phyloP scores from a whole-genome alignment of 148 eudicot species.

The Rhododendron ovatum region DNA sequence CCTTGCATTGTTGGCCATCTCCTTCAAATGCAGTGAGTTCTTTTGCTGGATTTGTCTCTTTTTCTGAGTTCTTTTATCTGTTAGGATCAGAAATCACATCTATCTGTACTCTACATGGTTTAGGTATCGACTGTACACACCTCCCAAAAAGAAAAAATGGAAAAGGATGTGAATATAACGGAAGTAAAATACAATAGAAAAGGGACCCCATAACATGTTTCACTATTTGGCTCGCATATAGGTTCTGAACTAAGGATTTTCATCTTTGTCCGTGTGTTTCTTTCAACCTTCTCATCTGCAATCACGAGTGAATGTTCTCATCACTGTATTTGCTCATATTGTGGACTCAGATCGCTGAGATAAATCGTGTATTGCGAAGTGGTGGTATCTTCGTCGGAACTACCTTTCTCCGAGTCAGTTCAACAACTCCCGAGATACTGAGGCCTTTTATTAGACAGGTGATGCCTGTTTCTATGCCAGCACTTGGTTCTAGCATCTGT shows the following conservation, averaged over 20 bases:
- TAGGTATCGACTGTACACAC: not conserved
- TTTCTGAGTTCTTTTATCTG: not conserved
- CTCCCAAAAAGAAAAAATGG: not conserved
- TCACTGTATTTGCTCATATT: not conserved
- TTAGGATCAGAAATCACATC: not conserved
- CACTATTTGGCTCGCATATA: not conserved
- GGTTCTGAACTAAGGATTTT: not conserved
- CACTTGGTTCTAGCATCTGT: not conserved
- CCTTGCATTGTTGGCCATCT: constrained; percentile 99
- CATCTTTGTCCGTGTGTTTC: not conserved
- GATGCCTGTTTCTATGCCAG: constrained; percentile 1
- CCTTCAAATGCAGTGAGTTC: constrained; percentile 87
- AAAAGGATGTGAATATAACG: not conserved
- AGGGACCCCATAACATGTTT: not conserved
- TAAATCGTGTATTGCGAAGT: constrained; percentile 75
- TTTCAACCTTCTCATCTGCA: not conserved
- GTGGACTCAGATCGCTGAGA: constrained; percentile 73
- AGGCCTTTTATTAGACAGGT: constrained; percentile 76
- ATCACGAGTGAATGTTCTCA: not conserved
- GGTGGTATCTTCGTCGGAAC: constrained; percentile 91
- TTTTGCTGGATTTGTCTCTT: not conserved
- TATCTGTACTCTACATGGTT: not conserved
- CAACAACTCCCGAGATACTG: constrained; percentile 62
- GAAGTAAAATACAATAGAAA: not conserved
- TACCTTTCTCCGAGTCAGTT: constrained; percentile 77